phyloP scores from a whole-genome alignment of 495 filamentous ascomycete genomes.

The Parathielavia hyrcaniae region DNA sequence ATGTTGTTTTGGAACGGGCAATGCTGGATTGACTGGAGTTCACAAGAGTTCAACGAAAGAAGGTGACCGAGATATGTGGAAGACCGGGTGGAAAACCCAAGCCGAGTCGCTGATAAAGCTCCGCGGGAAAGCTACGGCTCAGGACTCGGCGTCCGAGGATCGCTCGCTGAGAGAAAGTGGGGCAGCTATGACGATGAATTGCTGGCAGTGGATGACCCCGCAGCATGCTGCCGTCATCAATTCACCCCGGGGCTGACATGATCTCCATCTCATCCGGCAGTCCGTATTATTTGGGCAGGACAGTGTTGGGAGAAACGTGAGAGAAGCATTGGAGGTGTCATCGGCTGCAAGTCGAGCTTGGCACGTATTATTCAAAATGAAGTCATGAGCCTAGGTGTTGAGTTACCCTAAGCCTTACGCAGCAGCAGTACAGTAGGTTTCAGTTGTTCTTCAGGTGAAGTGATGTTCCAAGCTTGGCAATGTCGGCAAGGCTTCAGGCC shows the following conservation, averaged over 20 bases:
- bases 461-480: too few relatives aligned
- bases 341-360: too few relatives aligned
- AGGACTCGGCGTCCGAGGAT: slow-evolving; percentile 22
- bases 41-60: not conserved
- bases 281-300: too few relatives aligned
- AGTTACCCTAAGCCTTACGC: too few relatives aligned
- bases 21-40: not conserved
- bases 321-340: too few relatives aligned
- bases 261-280: too few relatives aligned
- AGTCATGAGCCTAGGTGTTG: too few relatives aligned
- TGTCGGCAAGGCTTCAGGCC: too few relatives aligned
- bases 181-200: slow-evolving; percentile 18
- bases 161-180: slow-evolving; percentile 18
- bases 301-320: too few relatives aligned
- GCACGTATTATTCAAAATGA: too few relatives aligned
- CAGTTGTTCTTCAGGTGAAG: too few relatives aligned
- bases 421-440: too few relatives aligned
- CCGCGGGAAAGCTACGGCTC: slow-evolving; percentile 1
- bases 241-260: not conserved
- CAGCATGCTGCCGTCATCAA: slow-evolving; percentile 22
- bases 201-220: not conserved
- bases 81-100: slow-evolving; percentile 13
- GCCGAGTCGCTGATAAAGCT: slow-evolving; percentile 10
- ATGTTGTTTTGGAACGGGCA: slow-evolving; percentile 1
- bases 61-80: slow-evolving; percentile 6